Evolutionary conservation across 2,329 filamentous ascomycete species (phyloP).

Genomic region (Drechmeria coniospora): DNA sequence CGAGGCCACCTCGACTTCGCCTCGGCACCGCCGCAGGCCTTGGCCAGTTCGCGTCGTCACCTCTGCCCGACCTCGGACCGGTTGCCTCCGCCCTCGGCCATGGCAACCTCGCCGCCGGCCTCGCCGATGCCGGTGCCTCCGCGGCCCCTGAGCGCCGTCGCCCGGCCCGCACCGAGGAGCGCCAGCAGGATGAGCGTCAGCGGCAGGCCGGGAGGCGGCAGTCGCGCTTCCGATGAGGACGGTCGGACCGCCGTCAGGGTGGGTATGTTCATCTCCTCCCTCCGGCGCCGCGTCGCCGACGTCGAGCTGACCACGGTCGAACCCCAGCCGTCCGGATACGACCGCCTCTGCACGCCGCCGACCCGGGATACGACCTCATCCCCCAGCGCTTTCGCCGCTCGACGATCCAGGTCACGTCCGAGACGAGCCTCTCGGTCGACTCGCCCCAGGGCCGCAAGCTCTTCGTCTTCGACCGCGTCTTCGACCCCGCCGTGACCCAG

Average conservation of each 20-base stretch:
- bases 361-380: slow-evolving; percentile 89
- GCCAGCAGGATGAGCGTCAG: slow-evolving; percentile 75
- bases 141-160: slow-evolving; percentile 69
- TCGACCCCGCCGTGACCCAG: slow-evolving; percentile 67
- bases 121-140: slow-evolving; percentile 44
- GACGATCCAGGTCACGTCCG: slow-evolving; percentile 77
- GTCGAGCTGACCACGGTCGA: background rate
- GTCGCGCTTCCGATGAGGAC: slow-evolving; percentile 80
- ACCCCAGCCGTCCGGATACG: slow-evolving; percentile 74
- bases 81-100: slow-evolving; percentile 17
- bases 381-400: slow-evolving; percentile 88
- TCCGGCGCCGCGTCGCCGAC: background rate
- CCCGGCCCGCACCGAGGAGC: slow-evolving; percentile 57
- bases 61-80: too few species aligned
- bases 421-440: slow-evolving; percentile 77
- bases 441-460: slow-evolving; percentile 84
- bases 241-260: slow-evolving; percentile 88
- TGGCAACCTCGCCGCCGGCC: slow-evolving; percentile 55
- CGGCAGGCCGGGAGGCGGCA: slow-evolving; percentile 61
- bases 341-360: slow-evolving; percentile 64
- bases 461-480: slow-evolving; percentile 94
- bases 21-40: background rate
- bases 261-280: slow-evolving; percentile 46
- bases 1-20: too few species aligned
- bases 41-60: too few species aligned